Conservation (phyloP, 345 rosid genomes). For the Eutrema heterophyllum region DNA sequence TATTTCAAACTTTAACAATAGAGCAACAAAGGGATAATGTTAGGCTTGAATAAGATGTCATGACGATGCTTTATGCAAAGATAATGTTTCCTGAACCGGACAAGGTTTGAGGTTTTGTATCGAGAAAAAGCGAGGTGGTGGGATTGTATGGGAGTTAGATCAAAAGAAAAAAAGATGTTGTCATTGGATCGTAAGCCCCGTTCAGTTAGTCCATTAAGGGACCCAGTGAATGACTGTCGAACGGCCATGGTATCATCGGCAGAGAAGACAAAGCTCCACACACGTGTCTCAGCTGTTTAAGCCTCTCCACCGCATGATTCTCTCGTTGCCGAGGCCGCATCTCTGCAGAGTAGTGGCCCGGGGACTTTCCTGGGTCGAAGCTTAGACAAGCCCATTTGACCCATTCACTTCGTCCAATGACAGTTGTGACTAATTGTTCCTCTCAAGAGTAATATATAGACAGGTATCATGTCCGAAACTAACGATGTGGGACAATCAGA, state of each 20-base stretch:
- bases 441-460: too few species aligned
- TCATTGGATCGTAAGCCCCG: constrained; percentile 25
- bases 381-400: neutral
- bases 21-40: too few species aligned
- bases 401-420: constrained; percentile 12
- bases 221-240: constrained; percentile 22
- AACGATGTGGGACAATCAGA: too few species aligned
- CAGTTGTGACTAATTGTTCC: neutral
- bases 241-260: constrained; percentile 19
- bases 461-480: too few species aligned
- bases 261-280: constrained; percentile 26
- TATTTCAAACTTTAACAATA: too few species aligned
- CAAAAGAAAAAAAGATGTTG: neutral
- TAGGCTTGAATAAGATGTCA: too few species aligned
- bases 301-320: neutral
- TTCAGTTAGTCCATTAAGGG: neutral
- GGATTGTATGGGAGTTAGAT: too few species aligned
- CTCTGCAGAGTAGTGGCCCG: constrained; percentile 24
- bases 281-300: neutral
- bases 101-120: too few species aligned
- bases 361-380: constrained; percentile 25
- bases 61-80: too few species aligned
- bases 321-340: constrained; percentile 26
- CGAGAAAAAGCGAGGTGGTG: too few species aligned
- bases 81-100: too few species aligned